Conservation (phyloP, 805 yeast genomes). For the Lipomyces lipofer region DNA sequence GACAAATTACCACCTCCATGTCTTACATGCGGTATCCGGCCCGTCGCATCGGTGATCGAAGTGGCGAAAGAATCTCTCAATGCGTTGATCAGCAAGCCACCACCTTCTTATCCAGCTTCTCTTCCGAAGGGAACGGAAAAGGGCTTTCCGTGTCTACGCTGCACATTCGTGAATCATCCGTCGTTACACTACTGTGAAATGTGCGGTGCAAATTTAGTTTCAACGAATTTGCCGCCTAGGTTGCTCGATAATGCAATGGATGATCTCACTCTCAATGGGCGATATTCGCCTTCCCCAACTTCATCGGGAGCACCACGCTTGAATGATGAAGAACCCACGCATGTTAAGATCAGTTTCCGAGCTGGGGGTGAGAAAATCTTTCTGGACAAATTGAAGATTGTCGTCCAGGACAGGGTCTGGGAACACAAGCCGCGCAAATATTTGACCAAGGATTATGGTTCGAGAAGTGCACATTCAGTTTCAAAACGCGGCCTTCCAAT, state of each 20-base stretch:
- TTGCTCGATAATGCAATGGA: slow-evolving; percentile 35
- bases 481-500: slow-evolving; percentile 3
- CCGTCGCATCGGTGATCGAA: slow-evolving; percentile 34
- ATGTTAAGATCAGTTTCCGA: slow-evolving; percentile 71
- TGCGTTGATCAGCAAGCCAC: background rate
- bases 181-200: slow-evolving; percentile 78
- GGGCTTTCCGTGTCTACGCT: slow-evolving; percentile 50
- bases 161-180: slow-evolving; percentile 85
- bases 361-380: slow-evolving; percentile 63
- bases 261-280: slow-evolving; percentile 8
- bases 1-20: slow-evolving; percentile 49
- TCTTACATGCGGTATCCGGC: slow-evolving; percentile 61
- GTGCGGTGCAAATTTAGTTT: slow-evolving; percentile 64
- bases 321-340: slow-evolving; percentile 34
- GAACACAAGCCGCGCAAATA: slow-evolving; percentile 30
- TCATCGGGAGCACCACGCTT: slow-evolving; percentile 1
- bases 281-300: slow-evolving; percentile 17
- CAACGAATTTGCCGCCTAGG: slow-evolving; percentile 36
- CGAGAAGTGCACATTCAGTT: slow-evolving; percentile 28
- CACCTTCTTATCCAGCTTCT: background rate
- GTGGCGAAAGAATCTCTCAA: slow-evolving; percentile 3
- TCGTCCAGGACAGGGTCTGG: slow-evolving; percentile 57
- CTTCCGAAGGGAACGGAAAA: slow-evolving; percentile 7
- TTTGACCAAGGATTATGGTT: background rate
- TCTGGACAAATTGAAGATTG: slow-evolving; percentile 47